Conservation (phyloP, 345 rosid species). For the Pseudoturritis turrita region DNA sequence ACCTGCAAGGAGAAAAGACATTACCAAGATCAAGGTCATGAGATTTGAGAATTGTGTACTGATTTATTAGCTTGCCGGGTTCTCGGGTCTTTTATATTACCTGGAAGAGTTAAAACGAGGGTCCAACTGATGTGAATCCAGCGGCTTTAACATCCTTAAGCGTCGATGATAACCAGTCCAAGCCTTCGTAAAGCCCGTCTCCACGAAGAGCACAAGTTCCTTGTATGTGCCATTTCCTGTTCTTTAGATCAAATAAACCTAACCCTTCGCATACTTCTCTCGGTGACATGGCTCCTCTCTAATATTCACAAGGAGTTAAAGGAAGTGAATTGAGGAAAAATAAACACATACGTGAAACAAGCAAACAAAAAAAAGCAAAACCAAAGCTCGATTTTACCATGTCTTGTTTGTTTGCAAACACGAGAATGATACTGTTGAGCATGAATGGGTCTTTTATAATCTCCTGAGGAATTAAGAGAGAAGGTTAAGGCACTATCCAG, state of each 20-base stretch:
- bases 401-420: slow-evolving; percentile 98
- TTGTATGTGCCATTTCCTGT: slow-evolving; percentile 99
- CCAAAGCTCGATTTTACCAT: slow-evolving; percentile 51
- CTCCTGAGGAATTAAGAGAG: slow-evolving; percentile 46
- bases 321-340: background rate
- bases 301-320: background rate
- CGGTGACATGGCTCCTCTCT: slow-evolving; percentile 99
- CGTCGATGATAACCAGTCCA: slow-evolving; percentile 91
- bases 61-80: background rate
- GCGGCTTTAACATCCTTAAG: slow-evolving; percentile 89
- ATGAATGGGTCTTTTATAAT: slow-evolving; percentile 96
- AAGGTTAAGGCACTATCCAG: slow-evolving; percentile 23
- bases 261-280: slow-evolving; percentile 91
- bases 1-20: slow-evolving; percentile 9
- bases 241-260: slow-evolving; percentile 86
- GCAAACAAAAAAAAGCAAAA: background rate
- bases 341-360: background rate
- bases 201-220: slow-evolving; percentile 97
- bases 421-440: slow-evolving; percentile 93
- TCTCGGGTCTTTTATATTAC: slow-evolving; percentile 18
- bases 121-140: slow-evolving; percentile 79
- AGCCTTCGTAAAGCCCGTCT: slow-evolving; percentile 95
- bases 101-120: slow-evolving; percentile 50
- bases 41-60: background rate
- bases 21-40: background rate